Evolutionary conservation across 805 yeast genomes (phyloP).

Genomic region (Zygoascus biomembranicola): DNA sequence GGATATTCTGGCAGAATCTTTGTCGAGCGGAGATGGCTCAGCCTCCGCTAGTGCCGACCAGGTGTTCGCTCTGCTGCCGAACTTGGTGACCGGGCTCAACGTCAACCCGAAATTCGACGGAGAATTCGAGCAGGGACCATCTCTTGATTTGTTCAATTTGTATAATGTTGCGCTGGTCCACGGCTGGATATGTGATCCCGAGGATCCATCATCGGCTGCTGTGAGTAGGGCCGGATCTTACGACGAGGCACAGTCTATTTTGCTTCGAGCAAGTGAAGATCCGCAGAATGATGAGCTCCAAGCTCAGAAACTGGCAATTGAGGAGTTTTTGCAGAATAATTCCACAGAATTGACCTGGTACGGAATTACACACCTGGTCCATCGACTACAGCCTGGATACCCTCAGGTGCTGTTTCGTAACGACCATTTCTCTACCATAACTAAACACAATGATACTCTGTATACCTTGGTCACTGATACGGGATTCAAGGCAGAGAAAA

Average conservation of each 20-base stretch:
- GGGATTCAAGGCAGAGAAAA: conserved; percentile 41
- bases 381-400: conserved; percentile 41
- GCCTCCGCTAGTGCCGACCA: conserved; percentile 27
- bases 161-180: conserved; percentile 62
- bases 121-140: conserved; percentile 44
- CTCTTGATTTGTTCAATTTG: conserved; percentile 47
- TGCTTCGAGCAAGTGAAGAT: conserved; percentile 33
- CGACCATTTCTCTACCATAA: conserved; percentile 76
- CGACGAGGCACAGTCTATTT: conserved; percentile 52
- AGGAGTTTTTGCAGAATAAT: conserved; percentile 48
- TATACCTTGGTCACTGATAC: conserved; percentile 67
- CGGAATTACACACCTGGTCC: conserved; percentile 48
- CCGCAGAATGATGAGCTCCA: conserved; percentile 10
- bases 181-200: conserved; percentile 69
- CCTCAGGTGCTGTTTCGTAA: conserved; percentile 76
- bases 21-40: neutral
- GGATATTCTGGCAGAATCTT: conserved; percentile 28
- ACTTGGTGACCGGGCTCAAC: conserved; percentile 58
- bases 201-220: conserved; percentile 25
- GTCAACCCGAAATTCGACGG: conserved; percentile 68
- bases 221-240: conserved; percentile 37
- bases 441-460: conserved; percentile 36
- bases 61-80: conserved; percentile 51
- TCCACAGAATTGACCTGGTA: conserved; percentile 66
- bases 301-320: conserved; percentile 16